phyloP scores from a whole-genome alignment of 306 rosid genomes.

The Lagenaria siceraria region DNA sequence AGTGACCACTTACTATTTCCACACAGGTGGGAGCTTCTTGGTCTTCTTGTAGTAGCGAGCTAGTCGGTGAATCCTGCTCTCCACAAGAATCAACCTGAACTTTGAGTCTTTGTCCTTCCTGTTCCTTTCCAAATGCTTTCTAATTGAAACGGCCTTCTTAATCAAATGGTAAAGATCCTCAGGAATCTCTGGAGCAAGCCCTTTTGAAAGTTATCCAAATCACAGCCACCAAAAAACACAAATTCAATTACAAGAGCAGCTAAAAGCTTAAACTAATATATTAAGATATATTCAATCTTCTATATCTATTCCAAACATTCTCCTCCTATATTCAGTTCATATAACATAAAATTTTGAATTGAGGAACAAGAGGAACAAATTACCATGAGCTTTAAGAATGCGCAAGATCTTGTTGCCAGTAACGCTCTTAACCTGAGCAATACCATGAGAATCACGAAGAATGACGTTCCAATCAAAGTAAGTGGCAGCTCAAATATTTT shows the following conservation, averaged over 20 bases:
- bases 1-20: slow-evolving; percentile 52
- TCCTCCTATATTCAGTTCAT: not conserved
- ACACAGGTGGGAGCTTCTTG: slow-evolving; percentile 74
- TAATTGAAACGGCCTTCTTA: slow-evolving; percentile 37
- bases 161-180: slow-evolving; percentile 48
- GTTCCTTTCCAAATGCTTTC: slow-evolving; percentile 73
- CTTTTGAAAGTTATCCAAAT: slow-evolving; percentile 5
- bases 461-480: slow-evolving; percentile 18
- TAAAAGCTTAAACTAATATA: not conserved
- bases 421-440: slow-evolving; percentile 50
- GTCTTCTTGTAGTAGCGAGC: slow-evolving; percentile 83
- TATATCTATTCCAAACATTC: not conserved
- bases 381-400: slow-evolving; percentile 57
- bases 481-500: not conserved
- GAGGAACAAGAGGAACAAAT: not conserved
- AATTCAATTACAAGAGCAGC: not conserved
- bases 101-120: slow-evolving; percentile 26
- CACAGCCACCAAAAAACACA: not conserved
- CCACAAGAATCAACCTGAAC: slow-evolving; percentile 64
- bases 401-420: slow-evolving; percentile 52
- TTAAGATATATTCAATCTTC: not conserved
- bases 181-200: slow-evolving; percentile 65
- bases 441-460: slow-evolving; percentile 59
- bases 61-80: slow-evolving; percentile 68
- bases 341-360: not conserved